Evolutionary conservation across 1,284 basidiomycete genomes (phyloP), one percentile per base, ranked within the genome.

Genomic region (Cutaneotrichosporon mucoides): DNA sequence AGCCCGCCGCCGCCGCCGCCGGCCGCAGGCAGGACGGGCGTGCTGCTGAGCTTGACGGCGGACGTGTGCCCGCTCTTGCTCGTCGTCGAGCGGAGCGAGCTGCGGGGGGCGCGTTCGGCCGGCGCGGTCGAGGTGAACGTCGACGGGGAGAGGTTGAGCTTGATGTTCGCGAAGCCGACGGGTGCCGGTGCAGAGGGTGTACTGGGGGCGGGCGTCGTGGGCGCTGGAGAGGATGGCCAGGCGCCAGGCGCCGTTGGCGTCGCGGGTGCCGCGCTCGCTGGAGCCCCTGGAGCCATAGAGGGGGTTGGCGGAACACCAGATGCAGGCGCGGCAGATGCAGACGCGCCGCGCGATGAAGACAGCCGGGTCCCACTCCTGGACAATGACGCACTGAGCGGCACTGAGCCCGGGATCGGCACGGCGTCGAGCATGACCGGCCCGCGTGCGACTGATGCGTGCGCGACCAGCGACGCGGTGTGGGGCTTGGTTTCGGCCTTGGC

Each of bases 371-470:
- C 24, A 24, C 38, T 10, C 42, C 35, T 37, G 10, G 24, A 43
- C 33, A 13, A 34, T 6, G 46, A 48, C 2, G 13, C 34, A 6
- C 46, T 15, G 7, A 51, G 37, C 49, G 36, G 49, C 16, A 15
- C 33, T 16, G 53, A 45, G 34, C 60, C 63, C 2, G 63, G 63
- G 8, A 47, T 16, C 4, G 63, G 63, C 15, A 59, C 51, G 6
- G 57, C 53, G 46, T 64, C 63, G 13, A 64, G 43, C n/a, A 41
- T 57, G 40, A 64, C 45, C 4, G 63, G 60, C 7, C 64, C 64
- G 6, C 59, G 50, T 6, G 59, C 56, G n/a, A 65, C 53, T 1
- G 60, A 62, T 7, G 64, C 56, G 35, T 65, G 64, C 9, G 60
- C 50, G 12, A 65, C 58, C 3, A 65, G 61, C 11, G 49, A 51